Base-by-base conservation (phyloP, 192 early-diverging fungal genomes). In the Rhizoclosmatium globosum region DNA sequence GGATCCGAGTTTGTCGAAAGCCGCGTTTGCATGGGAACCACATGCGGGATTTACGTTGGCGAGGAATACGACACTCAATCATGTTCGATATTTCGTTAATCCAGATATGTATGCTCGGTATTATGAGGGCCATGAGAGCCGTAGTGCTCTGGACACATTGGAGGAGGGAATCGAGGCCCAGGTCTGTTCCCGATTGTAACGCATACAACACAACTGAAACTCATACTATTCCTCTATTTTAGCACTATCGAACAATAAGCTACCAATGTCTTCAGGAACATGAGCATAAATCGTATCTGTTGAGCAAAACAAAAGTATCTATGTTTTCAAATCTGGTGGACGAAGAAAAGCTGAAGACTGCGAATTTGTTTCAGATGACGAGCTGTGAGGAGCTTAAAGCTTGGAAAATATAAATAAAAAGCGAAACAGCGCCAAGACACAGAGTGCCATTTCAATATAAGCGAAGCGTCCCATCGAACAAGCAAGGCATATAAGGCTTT, bases 301-400 rank as follows among this genome's bases (percentile, higher is more conserved):
- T 94, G 13, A 83, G 84, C 38, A 84, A 74, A n/a, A 83, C 94
- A 70, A 88, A 92, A 72, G 71, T 68, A 0, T 38, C 48, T 1
- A 95, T 94, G 68, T 82, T 87, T 50, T 80, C 89, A 85, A 83
- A 86, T 69, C 86, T 87, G 2, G 71, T 92, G 66, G 89, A 95
- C 59, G 76, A 85, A 7, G 82, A 89, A 46, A 82, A 85, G 56
- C 84, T 93, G 69, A 43, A 87, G 47, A 86, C 87, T 45, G 93
- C 92, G n/a, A 70, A 89, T 50, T 73, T 75, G 19, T 89, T 88
- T 61, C 81, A 79, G 43, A 74, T 88, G 73, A 87, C 87, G 13
- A 88, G 86, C 38, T 95, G 94, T 64, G 93, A 94, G 21, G 83
- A 88, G 80, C 79, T 94, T 4, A 87, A 80, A 21, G 77, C 84